Conservation (phyloP, 1,284 basidiomycete genomes). For the Trichosporon ovoides region DNA sequence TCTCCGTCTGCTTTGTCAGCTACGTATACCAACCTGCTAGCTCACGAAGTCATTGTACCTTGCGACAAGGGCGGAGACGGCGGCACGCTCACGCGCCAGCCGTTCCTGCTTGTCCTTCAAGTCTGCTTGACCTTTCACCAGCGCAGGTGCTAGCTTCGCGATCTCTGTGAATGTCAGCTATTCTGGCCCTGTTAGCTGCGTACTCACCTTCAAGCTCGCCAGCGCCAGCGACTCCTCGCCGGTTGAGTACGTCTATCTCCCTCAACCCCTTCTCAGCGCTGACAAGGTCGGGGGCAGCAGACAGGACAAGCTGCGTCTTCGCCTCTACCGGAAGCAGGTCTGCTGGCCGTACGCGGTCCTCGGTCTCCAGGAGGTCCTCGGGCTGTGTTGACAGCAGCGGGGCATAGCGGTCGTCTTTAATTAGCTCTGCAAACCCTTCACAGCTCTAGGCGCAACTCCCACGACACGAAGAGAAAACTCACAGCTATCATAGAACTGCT, state of each 20-base stretch:
- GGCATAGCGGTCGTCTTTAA: constrained; percentile 33
- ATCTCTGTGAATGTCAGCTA: constrained; percentile 27
- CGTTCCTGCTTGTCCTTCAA: constrained; percentile 12
- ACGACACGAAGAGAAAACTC: no score
- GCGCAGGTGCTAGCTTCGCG: constrained; percentile 22
- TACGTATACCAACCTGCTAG: not conserved
- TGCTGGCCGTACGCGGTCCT: constrained; percentile 8
- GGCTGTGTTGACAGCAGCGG: constrained; percentile 23
- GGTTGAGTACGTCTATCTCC: constrained; percentile 34
- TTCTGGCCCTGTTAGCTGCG: not conserved
- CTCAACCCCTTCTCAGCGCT: constrained; percentile 36
- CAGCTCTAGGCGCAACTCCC: constrained; percentile 21
- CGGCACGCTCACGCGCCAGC: constrained; percentile 21
- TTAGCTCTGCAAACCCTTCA: not conserved
- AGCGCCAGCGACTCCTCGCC: constrained; percentile 33
- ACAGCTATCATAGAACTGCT: constrained; percentile 30
- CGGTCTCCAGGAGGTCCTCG: not conserved
- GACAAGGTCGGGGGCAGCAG: constrained; percentile 34
- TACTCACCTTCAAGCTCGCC: constrained; percentile 35
- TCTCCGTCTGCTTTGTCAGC: constrained; percentile 29
- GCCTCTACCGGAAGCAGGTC: constrained; percentile 29
- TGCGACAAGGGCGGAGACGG: constrained; percentile 27
- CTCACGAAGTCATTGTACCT: constrained; percentile 41
- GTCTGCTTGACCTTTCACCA: constrained; percentile 17
- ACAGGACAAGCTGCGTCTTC: constrained; percentile 37